These are phyloP conservation scores for Aureobasidium sp. DNA, from an alignment of 2,329 filamentous ascomycete genomes.

Conservation along the genomic window DNA sequence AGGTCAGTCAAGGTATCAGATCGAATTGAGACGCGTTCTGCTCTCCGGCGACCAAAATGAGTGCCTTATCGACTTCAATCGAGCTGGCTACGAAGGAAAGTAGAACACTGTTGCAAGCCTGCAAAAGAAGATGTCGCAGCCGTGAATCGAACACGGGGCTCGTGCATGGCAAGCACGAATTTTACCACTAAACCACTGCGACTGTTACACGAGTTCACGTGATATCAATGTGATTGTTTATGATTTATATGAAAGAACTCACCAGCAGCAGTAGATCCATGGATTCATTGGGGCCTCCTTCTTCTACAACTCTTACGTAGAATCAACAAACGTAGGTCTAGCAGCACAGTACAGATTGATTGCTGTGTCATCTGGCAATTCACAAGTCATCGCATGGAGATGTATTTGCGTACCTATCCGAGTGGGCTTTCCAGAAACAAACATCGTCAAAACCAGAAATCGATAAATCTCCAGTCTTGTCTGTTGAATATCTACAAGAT, in stretches of 20 bases:
- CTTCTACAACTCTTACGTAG: too few relatives aligned
- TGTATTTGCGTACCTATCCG: neutral
- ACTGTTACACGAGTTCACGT: neutral
- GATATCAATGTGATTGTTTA: too few relatives aligned
- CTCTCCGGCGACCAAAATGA: too few relatives aligned
- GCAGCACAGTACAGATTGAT: too few relatives aligned
- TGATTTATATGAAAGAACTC: too few relatives aligned
- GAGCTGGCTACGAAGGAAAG: neutral
- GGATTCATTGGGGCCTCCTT: too few relatives aligned
- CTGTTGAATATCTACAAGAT: too few relatives aligned
- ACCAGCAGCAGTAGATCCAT: too few relatives aligned
- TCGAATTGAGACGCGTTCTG: too few relatives aligned
- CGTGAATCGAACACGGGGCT: constrained; percentile 15
- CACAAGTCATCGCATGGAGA: too few relatives aligned
- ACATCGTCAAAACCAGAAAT: neutral
- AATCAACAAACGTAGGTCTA: accelerated
- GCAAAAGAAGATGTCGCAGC: constrained; percentile 1
- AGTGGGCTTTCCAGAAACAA: neutral
- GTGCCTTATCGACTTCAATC: neutral
- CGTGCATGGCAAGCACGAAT: constrained; percentile 14
- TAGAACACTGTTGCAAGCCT: neutral
- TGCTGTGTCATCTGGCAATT: too few relatives aligned
- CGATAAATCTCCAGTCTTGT: neutral
- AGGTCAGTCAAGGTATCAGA: too few relatives aligned
- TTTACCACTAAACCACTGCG: constrained; percentile 15